Conservation (phyloP, 1,139 yeast species). For the Barnettozyma hawaiiensis region DNA sequence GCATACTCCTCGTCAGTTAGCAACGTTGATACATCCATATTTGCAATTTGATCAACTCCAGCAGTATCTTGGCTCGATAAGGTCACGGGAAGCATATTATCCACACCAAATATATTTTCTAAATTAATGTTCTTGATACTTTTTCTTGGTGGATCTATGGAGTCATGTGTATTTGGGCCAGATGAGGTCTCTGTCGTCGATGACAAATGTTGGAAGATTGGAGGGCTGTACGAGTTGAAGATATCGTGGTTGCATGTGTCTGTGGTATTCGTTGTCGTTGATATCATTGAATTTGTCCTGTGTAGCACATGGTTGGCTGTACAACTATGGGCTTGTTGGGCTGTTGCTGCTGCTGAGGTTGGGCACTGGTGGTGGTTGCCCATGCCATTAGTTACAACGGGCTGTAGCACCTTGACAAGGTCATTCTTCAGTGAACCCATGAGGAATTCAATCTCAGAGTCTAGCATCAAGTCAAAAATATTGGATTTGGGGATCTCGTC, state of each 20-base stretch:
- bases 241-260: neutral
- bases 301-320: neutral
- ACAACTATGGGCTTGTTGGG: neutral
- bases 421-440: conserved; percentile 13
- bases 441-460: conserved; percentile 16
- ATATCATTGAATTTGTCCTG: neutral
- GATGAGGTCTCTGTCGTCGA: conserved; percentile 1
- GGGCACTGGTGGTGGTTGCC: too few species aligned
- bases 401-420: conserved; percentile 17
- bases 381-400: conserved; percentile 6
- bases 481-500: conserved; percentile 21
- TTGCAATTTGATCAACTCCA: neutral
- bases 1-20: conserved; percentile 23
- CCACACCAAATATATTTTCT: conserved; percentile 7
- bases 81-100: neutral
- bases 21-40: conserved; percentile 6
- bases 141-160: neutral
- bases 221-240: conserved; percentile 5
- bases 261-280: neutral
- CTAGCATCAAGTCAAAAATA: conserved; percentile 13
- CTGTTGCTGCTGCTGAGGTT: neutral
- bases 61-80: neutral
- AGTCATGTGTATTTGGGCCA: neutral
- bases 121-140: neutral
- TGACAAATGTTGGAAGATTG: neutral